Conservation (phyloP, 345 rosid species). For the Populus euphratica region DNA sequence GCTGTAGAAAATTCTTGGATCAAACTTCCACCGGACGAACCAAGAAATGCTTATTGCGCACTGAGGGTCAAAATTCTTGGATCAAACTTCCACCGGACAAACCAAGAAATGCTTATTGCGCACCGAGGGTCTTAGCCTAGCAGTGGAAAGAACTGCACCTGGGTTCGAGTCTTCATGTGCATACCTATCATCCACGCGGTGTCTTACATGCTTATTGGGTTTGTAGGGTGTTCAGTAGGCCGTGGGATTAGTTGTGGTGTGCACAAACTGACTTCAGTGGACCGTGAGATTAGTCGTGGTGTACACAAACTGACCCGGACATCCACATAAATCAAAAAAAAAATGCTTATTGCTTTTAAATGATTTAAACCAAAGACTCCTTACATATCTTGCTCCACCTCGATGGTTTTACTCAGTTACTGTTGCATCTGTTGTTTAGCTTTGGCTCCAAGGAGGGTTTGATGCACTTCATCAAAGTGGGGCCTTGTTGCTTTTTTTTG, state of each 20-base stretch:
- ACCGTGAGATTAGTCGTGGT: too few species aligned
- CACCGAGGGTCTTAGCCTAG: too few species aligned
- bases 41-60: not conserved
- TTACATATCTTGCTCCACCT: not conserved
- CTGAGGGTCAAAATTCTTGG: not conserved
- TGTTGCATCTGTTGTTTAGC: constrained; percentile 30
- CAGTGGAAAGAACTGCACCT: too few species aligned
- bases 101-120: not conserved
- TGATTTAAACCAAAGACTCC: not conserved
- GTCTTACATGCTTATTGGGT: too few species aligned
- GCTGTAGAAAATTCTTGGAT: not conserved
- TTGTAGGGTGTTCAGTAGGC: too few species aligned
- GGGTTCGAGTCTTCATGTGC: too few species aligned
- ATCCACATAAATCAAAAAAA: too few species aligned
- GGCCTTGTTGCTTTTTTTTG: constrained; percentile 56
- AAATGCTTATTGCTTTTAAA: not conserved
- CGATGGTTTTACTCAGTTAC: constrained; percentile 1
- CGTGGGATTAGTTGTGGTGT: too few species aligned
- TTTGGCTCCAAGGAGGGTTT: constrained; percentile 40
- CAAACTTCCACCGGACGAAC: not conserved
- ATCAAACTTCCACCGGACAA: not conserved
- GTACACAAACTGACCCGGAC: too few species aligned
- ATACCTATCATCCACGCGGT: too few species aligned
- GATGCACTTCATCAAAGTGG: constrained; percentile 70
- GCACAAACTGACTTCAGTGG: too few species aligned